Evolutionary conservation across 306 rosid species (phyloP), one percentile per base, ranked within the genome.

Genomic region (Ceratonia siliqua): DNA sequence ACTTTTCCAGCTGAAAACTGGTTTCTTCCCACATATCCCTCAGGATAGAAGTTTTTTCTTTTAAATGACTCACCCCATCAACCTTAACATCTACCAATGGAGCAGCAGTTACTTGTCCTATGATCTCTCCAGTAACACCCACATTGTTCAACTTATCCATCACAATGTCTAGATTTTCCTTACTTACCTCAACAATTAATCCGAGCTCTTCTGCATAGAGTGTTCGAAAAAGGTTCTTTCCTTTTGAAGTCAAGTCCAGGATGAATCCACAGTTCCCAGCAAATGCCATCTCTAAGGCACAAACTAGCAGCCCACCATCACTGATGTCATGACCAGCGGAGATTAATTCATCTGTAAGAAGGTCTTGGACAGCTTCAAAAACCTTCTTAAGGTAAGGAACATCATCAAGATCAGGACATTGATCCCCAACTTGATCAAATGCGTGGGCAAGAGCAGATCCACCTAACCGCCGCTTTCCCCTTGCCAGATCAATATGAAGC

Each of bases 271-370:
- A 68, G 42, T 90, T 88, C 21, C 97, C 94, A 45, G 94, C 89
- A 87, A 92, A 90, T 65, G 97, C 96, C 97, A 92, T 92, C 85
- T 92, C 97, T 46, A 88, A 75, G 76, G 92, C 89, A 77, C 85
- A 86, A 49, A 83, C 90, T 76, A 92, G 78, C 67, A 88, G 50
- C 54, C 96, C 97, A 73, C 97, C 97, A 75, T 92, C 97, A 76
- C 97, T 92, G 42, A 92, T 86, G 67, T 92, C 97, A 83, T 89
- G 97, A 78, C 94, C 94, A 54, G 97, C 96, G 48, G 96, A 89
- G 75, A 92, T 89, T 62, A 86, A 68, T 64, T 86, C 93, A 33
- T 88, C 87, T 3, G 77, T 68, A 25, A 92, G 83, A 68, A 92
- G 96, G 45, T 71, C 81, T 68, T 92, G 97, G 73, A 89, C 82